Base-by-base conservation (phyloP, 768 basidiomycete species). In the Pleurotus pulmonarius region DNA sequence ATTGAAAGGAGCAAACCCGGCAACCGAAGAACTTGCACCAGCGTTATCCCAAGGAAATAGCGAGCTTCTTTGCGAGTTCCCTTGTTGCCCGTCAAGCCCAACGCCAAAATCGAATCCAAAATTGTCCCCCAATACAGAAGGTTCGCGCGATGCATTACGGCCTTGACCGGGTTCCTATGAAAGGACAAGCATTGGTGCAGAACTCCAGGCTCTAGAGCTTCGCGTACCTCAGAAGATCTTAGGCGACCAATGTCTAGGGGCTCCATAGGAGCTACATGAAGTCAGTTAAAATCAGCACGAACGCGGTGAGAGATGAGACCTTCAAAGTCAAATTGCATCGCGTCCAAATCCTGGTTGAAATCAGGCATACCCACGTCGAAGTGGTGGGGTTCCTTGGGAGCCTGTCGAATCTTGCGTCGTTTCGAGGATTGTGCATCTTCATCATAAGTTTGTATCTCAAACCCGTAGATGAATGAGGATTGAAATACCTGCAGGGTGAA, bases 11-110 rank as follows among this genome's bases (percentile, higher is more conserved):
- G 64, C 59, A 53, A 40, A 47, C 63, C 64, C 43, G 2, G 57
- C 76, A 29, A 80, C 84, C 1, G 86, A 87, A 51, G 85, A 88
- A 40, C 74, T 75, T 4, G 79, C 72, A 3, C 85, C 87, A 4
- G 89, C 90, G 65, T 92, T 81, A 64, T 92, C 89, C 90, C 90
- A 93, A 4, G 91, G 90, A 65, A 91, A 91, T 26, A 92, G 65
- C 7, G 86, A 83, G 60, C 83, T 88, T 34, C 79, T 75, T 63
- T 90, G 88, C 16, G 88, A 88, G 25, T 74, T 80, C 46, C 73
- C 72, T 41, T 70, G 67, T 29, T 68, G 67, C 40, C 74, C 72
- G 25, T 72, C 66, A 8, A 68, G 61, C 37, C 68, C 75, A 11
- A 34, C 9, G 11, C 29, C 29, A 4, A 77, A 58, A 45, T 80